Percentiles rank a stretch among this genome's conserved stretches.
Evolutionary conservation across 306 rosid species (phyloP).

Genomic region (Quercus aquifolioides): DNA sequence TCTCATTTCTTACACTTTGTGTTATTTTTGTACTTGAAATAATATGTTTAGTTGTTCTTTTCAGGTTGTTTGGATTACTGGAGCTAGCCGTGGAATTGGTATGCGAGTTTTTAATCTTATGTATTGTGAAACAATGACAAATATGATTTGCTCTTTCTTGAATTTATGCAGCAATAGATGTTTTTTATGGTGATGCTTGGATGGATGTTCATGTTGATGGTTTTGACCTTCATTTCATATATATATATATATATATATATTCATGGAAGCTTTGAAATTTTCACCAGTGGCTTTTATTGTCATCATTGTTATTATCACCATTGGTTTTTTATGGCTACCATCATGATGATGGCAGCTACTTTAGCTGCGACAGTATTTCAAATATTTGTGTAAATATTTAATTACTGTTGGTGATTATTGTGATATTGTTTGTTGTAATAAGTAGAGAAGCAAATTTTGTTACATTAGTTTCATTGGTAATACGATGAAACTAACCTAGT

Average conservation of each 20-base stretch:
- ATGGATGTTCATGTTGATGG: neutral
- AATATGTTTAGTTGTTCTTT: neutral
- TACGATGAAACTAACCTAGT: neutral
- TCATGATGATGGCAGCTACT: neutral
- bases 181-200: neutral
- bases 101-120: constrained; percentile 1
- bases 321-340: neutral
- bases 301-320: neutral
- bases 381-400: too few species aligned
- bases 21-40: neutral
- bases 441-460: neutral
- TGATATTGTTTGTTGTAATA: neutral
- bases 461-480: neutral
- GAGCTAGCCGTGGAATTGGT: constrained; percentile 99
- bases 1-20: neutral
- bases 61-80: constrained; percentile 94
- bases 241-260: neutral
- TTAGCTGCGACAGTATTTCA: too few species aligned
- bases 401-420: neutral
- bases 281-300: neutral
- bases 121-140: neutral
- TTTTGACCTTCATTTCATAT: neutral
- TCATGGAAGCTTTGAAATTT: neutral
- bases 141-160: neutral
- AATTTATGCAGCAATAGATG: neutral